Conservation (phyloP, 495 filamentous ascomycete genomes). For the Lophiostoma macrostomum region DNA sequence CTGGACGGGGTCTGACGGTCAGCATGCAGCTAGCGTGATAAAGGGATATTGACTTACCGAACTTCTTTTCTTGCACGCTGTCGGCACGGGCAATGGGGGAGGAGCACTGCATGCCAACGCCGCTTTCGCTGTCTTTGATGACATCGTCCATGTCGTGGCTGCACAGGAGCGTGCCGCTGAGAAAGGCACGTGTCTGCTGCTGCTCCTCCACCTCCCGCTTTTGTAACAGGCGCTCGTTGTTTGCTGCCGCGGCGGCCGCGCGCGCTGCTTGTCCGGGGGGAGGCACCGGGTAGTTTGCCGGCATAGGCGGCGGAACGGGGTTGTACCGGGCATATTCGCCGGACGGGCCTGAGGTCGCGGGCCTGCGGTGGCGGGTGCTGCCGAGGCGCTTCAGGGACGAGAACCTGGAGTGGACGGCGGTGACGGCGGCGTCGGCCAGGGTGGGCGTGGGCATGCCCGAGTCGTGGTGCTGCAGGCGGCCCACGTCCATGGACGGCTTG, state of each 20-base stretch:
- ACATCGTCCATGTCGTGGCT: slow-evolving; percentile 13
- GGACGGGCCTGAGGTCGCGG: slow-evolving; percentile 28
- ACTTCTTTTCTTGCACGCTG: slow-evolving; percentile 24
- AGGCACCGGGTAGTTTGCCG: slow-evolving; percentile 16
- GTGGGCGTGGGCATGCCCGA: slow-evolving; percentile 16
- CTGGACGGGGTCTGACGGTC: slow-evolving; percentile 59
- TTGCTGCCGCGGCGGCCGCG: slow-evolving; percentile 24
- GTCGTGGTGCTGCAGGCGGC: slow-evolving; percentile 17
- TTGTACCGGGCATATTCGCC: slow-evolving; percentile 28
- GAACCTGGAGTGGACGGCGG: slow-evolving; percentile 7
- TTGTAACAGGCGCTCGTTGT: slow-evolving; percentile 15
- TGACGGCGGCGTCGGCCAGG: not conserved
- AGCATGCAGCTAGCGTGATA: not conserved
- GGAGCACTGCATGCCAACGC: slow-evolving; percentile 27
- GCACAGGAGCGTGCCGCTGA: not conserved
- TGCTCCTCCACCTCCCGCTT: slow-evolving; percentile 11
- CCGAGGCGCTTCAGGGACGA: slow-evolving; percentile 9
- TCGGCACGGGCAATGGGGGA: slow-evolving; percentile 15
- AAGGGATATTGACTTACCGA: slow-evolving; percentile 9
- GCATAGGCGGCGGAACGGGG: slow-evolving; percentile 16
- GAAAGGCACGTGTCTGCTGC: slow-evolving; percentile 22
- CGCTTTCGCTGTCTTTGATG: slow-evolving; percentile 31
- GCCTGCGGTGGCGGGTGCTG: slow-evolving; percentile 23
- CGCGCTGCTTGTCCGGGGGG: slow-evolving; percentile 26
- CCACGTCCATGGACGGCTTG: slow-evolving; percentile 6